Conservation (phyloP, 345 rosid species). For the Theobroma cacao region DNA sequence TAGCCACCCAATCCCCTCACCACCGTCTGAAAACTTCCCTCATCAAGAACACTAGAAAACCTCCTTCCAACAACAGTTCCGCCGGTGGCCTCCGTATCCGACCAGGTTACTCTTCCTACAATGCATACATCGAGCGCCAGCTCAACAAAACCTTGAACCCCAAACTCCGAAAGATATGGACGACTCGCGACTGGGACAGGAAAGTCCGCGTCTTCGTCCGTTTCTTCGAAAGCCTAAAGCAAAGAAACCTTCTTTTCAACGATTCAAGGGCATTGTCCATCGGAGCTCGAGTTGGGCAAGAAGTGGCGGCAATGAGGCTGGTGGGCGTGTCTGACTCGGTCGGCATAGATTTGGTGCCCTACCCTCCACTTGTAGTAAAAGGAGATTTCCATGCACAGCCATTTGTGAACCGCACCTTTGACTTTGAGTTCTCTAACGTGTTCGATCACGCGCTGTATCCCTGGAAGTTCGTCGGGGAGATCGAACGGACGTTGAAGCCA, state of each 20-base stretch:
- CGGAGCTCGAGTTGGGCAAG: constrained; percentile 91
- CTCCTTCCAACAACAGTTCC: not conserved
- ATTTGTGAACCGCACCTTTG: constrained; percentile 59
- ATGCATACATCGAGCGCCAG: constrained; percentile 83
- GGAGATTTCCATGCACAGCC: constrained; percentile 91
- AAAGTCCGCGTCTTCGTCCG: constrained; percentile 63
- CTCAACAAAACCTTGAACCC: constrained; percentile 93
- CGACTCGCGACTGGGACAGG: constrained; percentile 89
- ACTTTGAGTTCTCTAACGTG: constrained; percentile 92
- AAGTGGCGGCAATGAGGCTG: constrained; percentile 67
- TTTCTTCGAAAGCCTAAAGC: constrained; percentile 39
- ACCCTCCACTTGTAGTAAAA: constrained; percentile 66
- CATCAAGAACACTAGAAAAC: not conserved
- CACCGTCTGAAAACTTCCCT: not conserved
- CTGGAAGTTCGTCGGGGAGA: constrained; percentile 71
- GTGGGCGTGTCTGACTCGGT: constrained; percentile 68
- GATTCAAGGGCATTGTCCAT: constrained; percentile 58
- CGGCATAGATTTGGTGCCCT: constrained; percentile 84
- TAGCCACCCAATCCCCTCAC: not conserved
- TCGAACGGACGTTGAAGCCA: constrained; percentile 74
- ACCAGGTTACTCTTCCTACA: constrained; percentile 73
- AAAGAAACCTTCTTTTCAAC: constrained; percentile 2
- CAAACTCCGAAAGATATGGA: constrained; percentile 72
- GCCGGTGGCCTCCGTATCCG: constrained; percentile 56
- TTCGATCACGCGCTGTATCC: constrained; percentile 91